These are phyloP conservation scores for Orbilia ellipsospora DNA, from an alignment of 2,329 filamentous ascomycete genomes.

Conservation along the genomic window DNA sequence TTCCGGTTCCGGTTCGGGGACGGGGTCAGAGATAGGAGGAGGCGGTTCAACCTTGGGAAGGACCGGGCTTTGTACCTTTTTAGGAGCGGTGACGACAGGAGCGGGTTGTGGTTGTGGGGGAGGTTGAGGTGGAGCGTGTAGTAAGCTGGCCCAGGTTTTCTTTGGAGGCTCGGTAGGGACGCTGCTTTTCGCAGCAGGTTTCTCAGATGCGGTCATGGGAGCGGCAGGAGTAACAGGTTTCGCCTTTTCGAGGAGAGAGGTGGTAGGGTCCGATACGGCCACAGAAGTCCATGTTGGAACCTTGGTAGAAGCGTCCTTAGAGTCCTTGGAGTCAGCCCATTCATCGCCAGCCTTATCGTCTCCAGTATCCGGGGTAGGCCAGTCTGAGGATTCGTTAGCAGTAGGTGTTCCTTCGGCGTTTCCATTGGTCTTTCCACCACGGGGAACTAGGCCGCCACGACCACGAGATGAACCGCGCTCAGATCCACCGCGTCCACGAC, in stretches of 20 bases:
- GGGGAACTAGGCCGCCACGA: conserved; percentile 74
- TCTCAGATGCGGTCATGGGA: conserved; percentile 65
- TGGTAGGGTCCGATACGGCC: conserved; percentile 30
- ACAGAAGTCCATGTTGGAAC: conserved; percentile 39
- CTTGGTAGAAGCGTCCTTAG: conserved; percentile 11
- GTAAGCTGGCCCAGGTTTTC: conserved; percentile 65
- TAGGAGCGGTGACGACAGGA: conserved; percentile 59
- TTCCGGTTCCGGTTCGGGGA: conserved; percentile 62
- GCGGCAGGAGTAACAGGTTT: conserved; percentile 41
- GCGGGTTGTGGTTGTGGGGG: conserved; percentile 33
- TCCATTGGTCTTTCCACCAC: conserved; percentile 74
- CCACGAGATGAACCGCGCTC: conserved; percentile 74
- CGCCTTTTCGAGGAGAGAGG: conserved; percentile 39
- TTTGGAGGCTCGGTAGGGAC: conserved; percentile 64
- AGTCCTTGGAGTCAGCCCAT: conserved; percentile 15
- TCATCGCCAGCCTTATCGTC: conserved; percentile 36
- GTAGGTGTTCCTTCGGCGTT: conserved; percentile 64
- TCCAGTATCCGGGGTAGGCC: conserved; percentile 37
- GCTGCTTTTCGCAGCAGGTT: conserved; percentile 73
- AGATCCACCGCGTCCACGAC: conserved; percentile 66
- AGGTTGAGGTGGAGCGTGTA: conserved; percentile 38
- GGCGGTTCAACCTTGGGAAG: conserved; percentile 56
- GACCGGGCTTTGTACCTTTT: conserved; percentile 60
- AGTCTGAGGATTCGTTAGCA: conserved; percentile 32
- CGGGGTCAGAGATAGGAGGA: conserved; percentile 57